Conservation (phyloP, 169 alveolate genomes). For the Cryptosporidium xiaoi region DNA sequence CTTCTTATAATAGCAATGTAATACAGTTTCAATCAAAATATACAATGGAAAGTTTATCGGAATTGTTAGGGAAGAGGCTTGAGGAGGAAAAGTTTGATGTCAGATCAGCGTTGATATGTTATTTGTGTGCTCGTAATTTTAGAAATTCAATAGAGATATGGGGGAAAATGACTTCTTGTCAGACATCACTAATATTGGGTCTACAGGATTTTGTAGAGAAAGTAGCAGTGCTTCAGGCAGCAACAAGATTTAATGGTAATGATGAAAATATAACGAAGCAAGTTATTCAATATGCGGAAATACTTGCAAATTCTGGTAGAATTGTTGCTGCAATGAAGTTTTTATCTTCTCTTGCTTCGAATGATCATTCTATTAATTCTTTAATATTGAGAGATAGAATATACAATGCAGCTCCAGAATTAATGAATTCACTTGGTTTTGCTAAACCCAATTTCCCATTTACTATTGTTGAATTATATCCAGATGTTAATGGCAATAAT, state of each 20-base stretch:
- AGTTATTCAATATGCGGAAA: slow-evolving; percentile 80
- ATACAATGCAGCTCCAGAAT: slow-evolving; percentile 79
- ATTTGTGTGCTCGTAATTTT: slow-evolving; percentile 83
- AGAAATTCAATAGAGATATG: slow-evolving; percentile 81
- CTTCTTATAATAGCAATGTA: neutral
- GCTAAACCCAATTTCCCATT: slow-evolving; percentile 76
- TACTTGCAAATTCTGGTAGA: slow-evolving; percentile 81
- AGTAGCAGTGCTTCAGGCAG: slow-evolving; percentile 79
- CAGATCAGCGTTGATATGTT: slow-evolving; percentile 84
- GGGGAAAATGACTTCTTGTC: slow-evolving; percentile 81
- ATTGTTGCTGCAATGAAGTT: slow-evolving; percentile 81
- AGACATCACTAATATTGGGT: slow-evolving; percentile 75
- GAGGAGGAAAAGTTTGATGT: slow-evolving; percentile 77
- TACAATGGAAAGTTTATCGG: slow-evolving; percentile 60
- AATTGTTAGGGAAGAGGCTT: slow-evolving; percentile 60
- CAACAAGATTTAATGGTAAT: slow-evolving; percentile 75
- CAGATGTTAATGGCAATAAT: slow-evolving; percentile 23
- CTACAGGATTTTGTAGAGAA: slow-evolving; percentile 80
- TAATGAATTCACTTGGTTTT: slow-evolving; percentile 68
- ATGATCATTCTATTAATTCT: slow-evolving; percentile 76
- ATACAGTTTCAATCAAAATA: slow-evolving; percentile 12
- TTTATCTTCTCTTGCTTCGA: slow-evolving; percentile 75
- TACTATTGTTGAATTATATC: slow-evolving; percentile 74
- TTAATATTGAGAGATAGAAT: slow-evolving; percentile 78
- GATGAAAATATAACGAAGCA: slow-evolving; percentile 77